Conservation (phyloP, 2,329 filamentous ascomycete species). For the Trichoderma sp. region DNA sequence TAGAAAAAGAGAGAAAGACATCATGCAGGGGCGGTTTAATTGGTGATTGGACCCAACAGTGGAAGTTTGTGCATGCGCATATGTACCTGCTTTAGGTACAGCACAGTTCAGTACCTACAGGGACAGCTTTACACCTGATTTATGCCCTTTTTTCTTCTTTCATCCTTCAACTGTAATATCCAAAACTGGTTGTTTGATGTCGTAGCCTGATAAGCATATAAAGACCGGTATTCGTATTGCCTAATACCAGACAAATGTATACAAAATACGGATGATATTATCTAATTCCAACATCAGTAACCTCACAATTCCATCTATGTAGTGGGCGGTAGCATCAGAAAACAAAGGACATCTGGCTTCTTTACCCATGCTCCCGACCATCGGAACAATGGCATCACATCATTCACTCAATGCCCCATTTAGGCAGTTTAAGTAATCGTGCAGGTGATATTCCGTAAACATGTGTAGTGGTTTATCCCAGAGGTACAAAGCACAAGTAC, state of each 20-base stretch:
- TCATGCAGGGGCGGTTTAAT: conserved; percentile 8
- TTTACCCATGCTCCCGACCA: conserved; percentile 13
- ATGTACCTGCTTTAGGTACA: background rate
- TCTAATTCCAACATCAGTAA: background rate
- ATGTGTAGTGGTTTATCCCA: background rate
- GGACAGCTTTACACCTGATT: background rate
- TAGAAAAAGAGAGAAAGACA: background rate
- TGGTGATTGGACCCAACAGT: background rate
- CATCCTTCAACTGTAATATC: background rate
- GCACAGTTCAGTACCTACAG: background rate
- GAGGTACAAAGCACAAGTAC: background rate
- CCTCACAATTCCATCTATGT: background rate
- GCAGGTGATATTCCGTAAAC: background rate
- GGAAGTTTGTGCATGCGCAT: background rate
- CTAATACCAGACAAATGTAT: background rate
- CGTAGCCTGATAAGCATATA: background rate
- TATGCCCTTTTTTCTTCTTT: background rate
- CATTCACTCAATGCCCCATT: background rate
- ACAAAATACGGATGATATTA: background rate
- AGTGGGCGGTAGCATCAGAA: background rate
- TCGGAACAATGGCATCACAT: background rate
- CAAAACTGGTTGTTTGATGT: background rate
- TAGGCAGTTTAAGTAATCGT: background rate
- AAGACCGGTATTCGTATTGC: background rate
- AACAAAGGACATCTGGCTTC: conserved; percentile 13